Evolutionary conservation across 2,329 filamentous ascomycete genomes (phyloP).

Genomic region (Trichoderma cornu-damae): DNA sequence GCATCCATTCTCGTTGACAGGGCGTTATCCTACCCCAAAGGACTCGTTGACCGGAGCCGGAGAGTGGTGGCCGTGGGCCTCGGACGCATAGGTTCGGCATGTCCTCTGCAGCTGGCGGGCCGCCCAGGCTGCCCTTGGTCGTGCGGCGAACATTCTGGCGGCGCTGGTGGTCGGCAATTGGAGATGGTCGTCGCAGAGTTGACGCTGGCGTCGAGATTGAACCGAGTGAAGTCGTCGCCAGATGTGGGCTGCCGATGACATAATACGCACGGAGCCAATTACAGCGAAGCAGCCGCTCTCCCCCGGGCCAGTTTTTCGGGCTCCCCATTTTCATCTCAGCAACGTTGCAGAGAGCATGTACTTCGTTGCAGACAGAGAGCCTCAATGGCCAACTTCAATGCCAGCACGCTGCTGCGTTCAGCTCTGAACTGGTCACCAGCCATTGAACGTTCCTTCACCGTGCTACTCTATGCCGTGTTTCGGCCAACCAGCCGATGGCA

Average conservation of each 20-base stretch:
- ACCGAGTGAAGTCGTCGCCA: slow-evolving; percentile 21
- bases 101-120: slow-evolving; percentile 36
- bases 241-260: slow-evolving; percentile 15
- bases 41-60: slow-evolving; percentile 48
- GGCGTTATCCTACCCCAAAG: slow-evolving; percentile 47
- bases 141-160: slow-evolving; percentile 39
- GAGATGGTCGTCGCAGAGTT: slow-evolving; percentile 24
- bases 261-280: slow-evolving; percentile 14
- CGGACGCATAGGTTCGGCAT: slow-evolving; percentile 51
- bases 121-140: slow-evolving; percentile 40
- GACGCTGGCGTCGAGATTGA: slow-evolving; percentile 20
- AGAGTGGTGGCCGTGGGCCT: slow-evolving; percentile 45
- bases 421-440: neutral
- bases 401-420: neutral
- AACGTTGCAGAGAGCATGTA: no score
- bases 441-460: neutral
- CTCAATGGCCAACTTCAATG: no score
- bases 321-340: neutral
- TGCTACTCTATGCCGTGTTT: neutral
- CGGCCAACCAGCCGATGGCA: neutral
- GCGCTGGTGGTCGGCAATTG: slow-evolving; percentile 32
- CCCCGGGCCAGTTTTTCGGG: neutral
- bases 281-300: neutral
- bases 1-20: neutral
- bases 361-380: no score